Base-by-base conservation (phyloP, 306 rosid genomes). In the Acacia crassicarpa region DNA sequence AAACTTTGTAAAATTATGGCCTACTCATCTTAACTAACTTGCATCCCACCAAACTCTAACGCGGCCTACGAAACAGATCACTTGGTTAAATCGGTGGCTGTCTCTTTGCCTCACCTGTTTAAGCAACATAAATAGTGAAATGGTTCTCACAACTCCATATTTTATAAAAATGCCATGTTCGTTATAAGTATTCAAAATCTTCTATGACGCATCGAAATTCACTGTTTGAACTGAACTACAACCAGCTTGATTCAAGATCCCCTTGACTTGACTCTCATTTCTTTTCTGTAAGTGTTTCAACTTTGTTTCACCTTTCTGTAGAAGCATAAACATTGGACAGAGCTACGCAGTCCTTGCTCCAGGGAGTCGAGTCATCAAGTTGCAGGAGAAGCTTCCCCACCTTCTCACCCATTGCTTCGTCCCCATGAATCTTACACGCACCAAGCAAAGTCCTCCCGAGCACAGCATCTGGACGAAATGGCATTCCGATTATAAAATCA, bases 311-410 rank as follows among this genome's bases (percentile, higher is more conserved):
- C 89, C 85, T 90, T 82, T 88, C 91, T 4, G 85, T 92, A 62
- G 82, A 84, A 83, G 96, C 97, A 84, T 92, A 94, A 69, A 94
- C 82, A 78, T 92, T 94, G 20, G 97, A 94, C 84, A 92, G 76
- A 48, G 98, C 93, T 14, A 94, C 84, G 75, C 85, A 88, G 84
- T 92, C 98, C 87, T 92, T 88, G 12, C 95, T 87, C 81, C 80
- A 81, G 30, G 59, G 67, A 85, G 74, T 67, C 80, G 35, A 83
- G 75, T 80, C 77, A 41, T 77, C 74, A 74, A 78, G 49, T 80
- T 70, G 83, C 25, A 91, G 82, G 72, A 94, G 94, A 77, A 90
- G 82, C 84, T 84, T 94, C 53, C 94, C 98, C 85, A 92, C 92
- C 86, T 90, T 91, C 86, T 90, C 98, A 45, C 93, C 97, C 92